Percentiles rank a stretch among this genome's conserved stretches.
phyloP scores from a whole-genome alignment of 169 alveolate species.

The Fabrea salina region DNA sequence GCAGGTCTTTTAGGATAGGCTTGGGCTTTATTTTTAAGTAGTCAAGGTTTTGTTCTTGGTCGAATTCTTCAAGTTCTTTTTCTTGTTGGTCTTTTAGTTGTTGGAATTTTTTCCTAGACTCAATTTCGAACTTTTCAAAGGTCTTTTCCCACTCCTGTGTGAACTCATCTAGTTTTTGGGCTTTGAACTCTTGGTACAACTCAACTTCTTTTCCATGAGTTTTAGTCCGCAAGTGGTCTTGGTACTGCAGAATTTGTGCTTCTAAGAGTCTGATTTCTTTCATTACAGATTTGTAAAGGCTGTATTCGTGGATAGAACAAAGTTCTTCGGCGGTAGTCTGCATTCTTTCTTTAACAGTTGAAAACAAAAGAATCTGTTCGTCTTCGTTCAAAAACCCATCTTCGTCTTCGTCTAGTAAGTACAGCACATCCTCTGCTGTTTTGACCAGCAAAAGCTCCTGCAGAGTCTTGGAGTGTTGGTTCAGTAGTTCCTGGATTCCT shows the following conservation, averaged over 20 bases:
- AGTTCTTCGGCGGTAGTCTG: conserved; percentile 49
- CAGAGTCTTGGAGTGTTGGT: conserved; percentile 27
- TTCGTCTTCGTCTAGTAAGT: conserved; percentile 50
- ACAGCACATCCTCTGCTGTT: conserved; percentile 41
- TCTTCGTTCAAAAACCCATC: conserved; percentile 59
- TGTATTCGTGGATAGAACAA: conserved; percentile 44
- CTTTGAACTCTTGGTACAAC: conserved; percentile 36
- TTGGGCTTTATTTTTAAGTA: conserved; percentile 41
- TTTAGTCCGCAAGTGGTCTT: conserved; percentile 42
- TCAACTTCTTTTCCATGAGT: conserved; percentile 47
- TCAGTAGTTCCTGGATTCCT: background rate
- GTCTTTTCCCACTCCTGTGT: conserved; percentile 41
- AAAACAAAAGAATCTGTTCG: conserved; percentile 51
- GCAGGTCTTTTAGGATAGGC: conserved; percentile 38
- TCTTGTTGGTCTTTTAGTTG: background rate
- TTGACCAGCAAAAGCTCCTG: conserved; percentile 41
- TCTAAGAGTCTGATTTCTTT: conserved; percentile 45
- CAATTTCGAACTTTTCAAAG: conserved; percentile 27
- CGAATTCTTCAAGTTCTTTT: conserved; percentile 31
- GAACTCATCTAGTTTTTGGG: conserved; percentile 43
- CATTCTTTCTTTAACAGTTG: conserved; percentile 50
- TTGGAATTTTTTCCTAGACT: background rate
- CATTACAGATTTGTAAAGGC: conserved; percentile 42
- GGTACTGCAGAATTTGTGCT: conserved; percentile 37
- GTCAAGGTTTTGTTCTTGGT: conserved; percentile 33